Evolutionary conservation across 2,329 filamentous ascomycete genomes (phyloP).

Genomic region (Exophiala spinifera): DNA sequence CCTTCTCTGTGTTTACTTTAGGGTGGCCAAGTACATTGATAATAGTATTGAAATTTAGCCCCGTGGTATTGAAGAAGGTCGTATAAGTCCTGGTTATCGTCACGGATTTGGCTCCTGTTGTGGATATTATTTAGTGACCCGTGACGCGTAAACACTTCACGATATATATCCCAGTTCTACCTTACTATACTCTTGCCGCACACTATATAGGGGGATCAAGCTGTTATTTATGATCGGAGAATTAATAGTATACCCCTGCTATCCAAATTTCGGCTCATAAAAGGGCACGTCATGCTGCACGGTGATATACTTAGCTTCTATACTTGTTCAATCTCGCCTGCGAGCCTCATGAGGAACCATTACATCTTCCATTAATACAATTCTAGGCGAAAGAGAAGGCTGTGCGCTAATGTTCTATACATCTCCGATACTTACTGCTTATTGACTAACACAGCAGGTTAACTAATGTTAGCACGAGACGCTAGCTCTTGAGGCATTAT

Average conservation of each 20-base stretch:
- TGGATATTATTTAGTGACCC: too few relatives aligned
- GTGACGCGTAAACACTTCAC: too few relatives aligned
- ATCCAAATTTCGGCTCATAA: slow-evolving; percentile 1
- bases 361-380: not conserved
- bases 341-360: not conserved
- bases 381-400: not conserved
- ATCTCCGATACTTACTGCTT: not conserved
- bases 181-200: too few relatives aligned
- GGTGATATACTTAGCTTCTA: not conserved
- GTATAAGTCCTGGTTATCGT: too few relatives aligned
- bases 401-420: not conserved
- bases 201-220: not conserved
- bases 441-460: not conserved
- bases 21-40: too few relatives aligned
- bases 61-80: too few relatives aligned
- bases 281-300: slow-evolving; percentile 3
- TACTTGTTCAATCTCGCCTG: not conserved
- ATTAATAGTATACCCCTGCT: slow-evolving; percentile 4
- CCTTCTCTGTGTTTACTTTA: too few relatives aligned
- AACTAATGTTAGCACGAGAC: not conserved
- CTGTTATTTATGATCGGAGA: slow-evolving; percentile 5
- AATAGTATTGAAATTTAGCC: too few relatives aligned
- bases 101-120: too few relatives aligned
- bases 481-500: slow-evolving; percentile 1
- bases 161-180: too few relatives aligned